Conservation (phyloP, 768 basidiomycete species). For the Pleurotus djamor region DNA sequence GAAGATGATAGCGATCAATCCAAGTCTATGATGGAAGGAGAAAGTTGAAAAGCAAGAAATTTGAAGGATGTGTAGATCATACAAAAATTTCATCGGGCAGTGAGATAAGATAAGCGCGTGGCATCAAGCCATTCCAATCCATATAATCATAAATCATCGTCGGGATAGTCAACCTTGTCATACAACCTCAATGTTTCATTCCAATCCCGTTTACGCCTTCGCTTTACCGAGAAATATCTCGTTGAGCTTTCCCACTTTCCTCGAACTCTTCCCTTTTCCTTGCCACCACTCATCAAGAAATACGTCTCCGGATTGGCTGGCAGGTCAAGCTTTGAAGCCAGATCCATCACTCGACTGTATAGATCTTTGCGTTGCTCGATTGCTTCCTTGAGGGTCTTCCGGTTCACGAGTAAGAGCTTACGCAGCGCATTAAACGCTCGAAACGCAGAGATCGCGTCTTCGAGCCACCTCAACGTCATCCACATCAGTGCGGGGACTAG, state of each 20-base stretch:
- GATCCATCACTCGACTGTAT: constrained; percentile 61
- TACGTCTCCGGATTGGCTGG: constrained; percentile 69
- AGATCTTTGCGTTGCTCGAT: constrained; percentile 53
- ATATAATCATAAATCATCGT: constrained; percentile 32
- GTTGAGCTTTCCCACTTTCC: constrained; percentile 68
- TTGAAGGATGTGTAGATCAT: too few species aligned
- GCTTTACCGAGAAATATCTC: constrained; percentile 76
- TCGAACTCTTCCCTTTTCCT: constrained; percentile 69
- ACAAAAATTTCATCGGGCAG: not conserved
- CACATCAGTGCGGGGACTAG: constrained; percentile 80
- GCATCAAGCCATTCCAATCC: not conserved
- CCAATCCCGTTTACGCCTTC: constrained; percentile 86
- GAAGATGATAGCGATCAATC: not conserved
- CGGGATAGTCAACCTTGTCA: constrained; percentile 81
- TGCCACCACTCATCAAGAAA: constrained; percentile 56
- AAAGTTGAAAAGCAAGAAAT: not conserved
- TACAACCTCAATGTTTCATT: constrained; percentile 82
- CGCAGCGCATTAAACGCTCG: constrained; percentile 67
- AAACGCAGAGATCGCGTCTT: constrained; percentile 78
- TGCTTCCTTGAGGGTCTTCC: constrained; percentile 50
- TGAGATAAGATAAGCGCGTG: not conserved
- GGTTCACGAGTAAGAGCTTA: constrained; percentile 63
- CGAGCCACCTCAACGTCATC: constrained; percentile 87
- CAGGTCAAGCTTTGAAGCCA: constrained; percentile 61
- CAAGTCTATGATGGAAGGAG: not conserved